Evolutionary conservation across 129 eudicot species (phyloP).

Genomic region (Lactuca sativa): DNA sequence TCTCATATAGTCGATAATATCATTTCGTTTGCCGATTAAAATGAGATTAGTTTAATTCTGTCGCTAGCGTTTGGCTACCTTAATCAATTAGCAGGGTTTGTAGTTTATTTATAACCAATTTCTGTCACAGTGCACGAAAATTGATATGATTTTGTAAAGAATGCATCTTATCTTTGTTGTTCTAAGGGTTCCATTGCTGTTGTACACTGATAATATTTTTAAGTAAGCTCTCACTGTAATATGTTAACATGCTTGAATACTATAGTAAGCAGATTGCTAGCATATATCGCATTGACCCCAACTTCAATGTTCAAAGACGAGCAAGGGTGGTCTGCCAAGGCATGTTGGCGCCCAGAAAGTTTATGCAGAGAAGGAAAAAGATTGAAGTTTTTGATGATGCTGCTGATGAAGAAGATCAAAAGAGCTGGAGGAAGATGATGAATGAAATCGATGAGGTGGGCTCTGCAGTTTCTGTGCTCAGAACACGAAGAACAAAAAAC

Average conservation of each 20-base stretch:
- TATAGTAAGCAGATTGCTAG: slow-evolving; percentile 54
- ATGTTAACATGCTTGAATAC: slow-evolving; percentile 14
- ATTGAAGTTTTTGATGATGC: slow-evolving; percentile 71
- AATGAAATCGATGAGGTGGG: slow-evolving; percentile 80
- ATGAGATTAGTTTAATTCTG: neutral
- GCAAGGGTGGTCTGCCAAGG: slow-evolving; percentile 68
- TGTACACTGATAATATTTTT: neutral
- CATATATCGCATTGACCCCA: slow-evolving; percentile 36
- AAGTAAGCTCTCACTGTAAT: neutral
- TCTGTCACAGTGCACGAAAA: neutral
- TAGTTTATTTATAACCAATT: neutral
- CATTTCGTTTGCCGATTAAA: neutral
- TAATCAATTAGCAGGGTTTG: slow-evolving; percentile 4
- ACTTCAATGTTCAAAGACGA: slow-evolving; percentile 49
- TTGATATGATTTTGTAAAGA: slow-evolving; percentile 6
- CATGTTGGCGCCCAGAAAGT: slow-evolving; percentile 91
- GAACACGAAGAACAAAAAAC: slow-evolving; percentile 51
- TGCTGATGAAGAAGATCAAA: slow-evolving; percentile 86
- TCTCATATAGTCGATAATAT: neutral
- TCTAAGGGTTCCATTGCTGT: neutral
- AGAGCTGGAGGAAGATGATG: slow-evolving; percentile 84
- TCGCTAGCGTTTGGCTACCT: neutral
- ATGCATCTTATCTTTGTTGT: neutral
- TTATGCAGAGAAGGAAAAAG: slow-evolving; percentile 86
- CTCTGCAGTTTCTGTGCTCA: slow-evolving; percentile 75